phyloP scores from a whole-genome alignment of 2,329 filamentous ascomycete species.

The Monilinia fructicola region DNA sequence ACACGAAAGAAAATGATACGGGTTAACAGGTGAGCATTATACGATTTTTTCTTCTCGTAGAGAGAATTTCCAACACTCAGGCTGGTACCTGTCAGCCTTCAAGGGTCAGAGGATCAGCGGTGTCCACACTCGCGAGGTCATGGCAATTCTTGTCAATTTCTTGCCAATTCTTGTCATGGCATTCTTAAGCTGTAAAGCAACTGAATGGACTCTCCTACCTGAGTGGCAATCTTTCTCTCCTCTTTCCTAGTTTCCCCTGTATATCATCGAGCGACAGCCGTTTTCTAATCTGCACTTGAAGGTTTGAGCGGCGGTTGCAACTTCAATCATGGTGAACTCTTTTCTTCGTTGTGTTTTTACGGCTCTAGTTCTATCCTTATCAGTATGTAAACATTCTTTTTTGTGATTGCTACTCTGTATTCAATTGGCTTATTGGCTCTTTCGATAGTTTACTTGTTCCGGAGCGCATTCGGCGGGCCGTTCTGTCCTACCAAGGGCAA shows the following conservation, averaged over 20 bases:
- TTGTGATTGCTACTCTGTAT: not conserved
- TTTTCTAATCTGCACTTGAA: not conserved
- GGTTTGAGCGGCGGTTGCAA: not conserved
- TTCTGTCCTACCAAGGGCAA: conserved; percentile 16
- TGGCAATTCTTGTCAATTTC: conserved; percentile 12
- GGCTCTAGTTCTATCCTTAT: conserved; percentile 5
- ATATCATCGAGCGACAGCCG: conserved; percentile 13
- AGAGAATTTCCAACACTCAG: not conserved
- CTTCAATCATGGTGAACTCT: conserved; percentile 13
- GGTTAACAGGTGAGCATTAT: conserved; percentile 8
- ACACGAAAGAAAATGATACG: not conserved
- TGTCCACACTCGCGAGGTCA: not conserved
- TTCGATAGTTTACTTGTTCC: conserved; percentile 22
- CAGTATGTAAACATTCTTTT: conserved; percentile 12
- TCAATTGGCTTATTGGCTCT: conserved; percentile 12
- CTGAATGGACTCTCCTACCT: not conserved
- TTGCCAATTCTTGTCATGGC: conserved; percentile 13
- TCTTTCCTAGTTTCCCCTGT: conserved; percentile 5
- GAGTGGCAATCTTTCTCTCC: not conserved
- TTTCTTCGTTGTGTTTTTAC: conserved; percentile 4
- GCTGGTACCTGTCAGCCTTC: conserved; percentile 16
- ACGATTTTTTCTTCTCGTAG: not conserved
- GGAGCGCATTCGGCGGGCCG: conserved; percentile 11
- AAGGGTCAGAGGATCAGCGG: conserved; percentile 17
- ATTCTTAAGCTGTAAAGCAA: conserved; percentile 5